phyloP scores from a whole-genome alignment of 805 yeast species.

The Wickerhamomyces subpelliculosus region DNA sequence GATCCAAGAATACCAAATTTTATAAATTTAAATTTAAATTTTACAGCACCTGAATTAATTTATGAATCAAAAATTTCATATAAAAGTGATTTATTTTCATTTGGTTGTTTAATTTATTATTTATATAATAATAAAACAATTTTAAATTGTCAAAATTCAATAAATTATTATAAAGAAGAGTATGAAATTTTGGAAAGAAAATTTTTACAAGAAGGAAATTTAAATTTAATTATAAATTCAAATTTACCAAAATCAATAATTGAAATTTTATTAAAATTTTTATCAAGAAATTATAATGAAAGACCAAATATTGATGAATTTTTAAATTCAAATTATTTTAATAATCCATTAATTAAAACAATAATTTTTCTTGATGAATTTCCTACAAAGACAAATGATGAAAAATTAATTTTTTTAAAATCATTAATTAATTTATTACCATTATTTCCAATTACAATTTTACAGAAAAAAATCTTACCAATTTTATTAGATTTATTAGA shows the following conservation, averaged over 20 bases:
- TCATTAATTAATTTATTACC: slow-evolving; percentile 50
- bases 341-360: slow-evolving; percentile 76
- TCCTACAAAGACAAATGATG: slow-evolving; percentile 62
- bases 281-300: slow-evolving; percentile 50
- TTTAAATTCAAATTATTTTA: slow-evolving; percentile 67
- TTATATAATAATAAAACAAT: slow-evolving; percentile 53
- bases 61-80: slow-evolving; percentile 55
- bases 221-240: too few relatives aligned
- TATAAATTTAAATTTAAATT: slow-evolving; percentile 64
- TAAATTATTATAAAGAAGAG: slow-evolving; percentile 56
- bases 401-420: slow-evolving; percentile 59
- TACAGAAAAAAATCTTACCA: slow-evolving; percentile 69
- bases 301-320: slow-evolving; percentile 59
- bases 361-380: slow-evolving; percentile 78
- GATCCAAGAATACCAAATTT: slow-evolving; percentile 73
- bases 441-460: slow-evolving; percentile 51
- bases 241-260: slow-evolving; percentile 52
- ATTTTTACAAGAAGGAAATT: slow-evolving; percentile 34
- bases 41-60: slow-evolving; percentile 78
- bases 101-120: slow-evolving; percentile 71
- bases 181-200: slow-evolving; percentile 40
- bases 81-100: slow-evolving; percentile 75
- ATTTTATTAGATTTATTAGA: slow-evolving; percentile 47
- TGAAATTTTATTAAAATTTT: slow-evolving; percentile 42
- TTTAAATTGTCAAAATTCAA: slow-evolving; percentile 43